phyloP scores from a whole-genome alignment of 306 rosid species.

The Nissolia schottii region DNA sequence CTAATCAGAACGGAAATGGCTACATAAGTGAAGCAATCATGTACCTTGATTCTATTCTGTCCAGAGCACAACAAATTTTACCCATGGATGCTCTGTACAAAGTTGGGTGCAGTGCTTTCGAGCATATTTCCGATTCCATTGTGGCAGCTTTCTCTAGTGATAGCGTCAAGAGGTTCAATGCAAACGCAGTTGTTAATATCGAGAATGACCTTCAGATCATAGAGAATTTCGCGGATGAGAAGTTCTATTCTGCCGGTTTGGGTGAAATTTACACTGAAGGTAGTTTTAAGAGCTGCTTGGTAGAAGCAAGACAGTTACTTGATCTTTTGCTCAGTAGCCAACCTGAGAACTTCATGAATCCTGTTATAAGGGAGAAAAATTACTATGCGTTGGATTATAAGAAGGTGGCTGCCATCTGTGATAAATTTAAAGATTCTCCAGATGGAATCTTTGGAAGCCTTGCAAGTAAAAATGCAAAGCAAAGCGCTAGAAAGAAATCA shows the following conservation, averaged over 20 bases:
- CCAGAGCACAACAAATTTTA: conserved; percentile 73
- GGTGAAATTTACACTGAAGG: conserved; percentile 64
- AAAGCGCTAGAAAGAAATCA: conserved; percentile 74
- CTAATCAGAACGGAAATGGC: conserved; percentile 53
- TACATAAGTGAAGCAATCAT: conserved; percentile 66
- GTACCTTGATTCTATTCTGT: conserved; percentile 74
- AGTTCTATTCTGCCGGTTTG: conserved; percentile 65
- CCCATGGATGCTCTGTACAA: conserved; percentile 75
- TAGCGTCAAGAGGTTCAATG: conserved; percentile 78
- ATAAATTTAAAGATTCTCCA: conserved; percentile 75
- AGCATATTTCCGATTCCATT: conserved; percentile 64
- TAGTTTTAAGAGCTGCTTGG: conserved; percentile 57
- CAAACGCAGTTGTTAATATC: conserved; percentile 54
- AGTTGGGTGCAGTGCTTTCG: conserved; percentile 82
- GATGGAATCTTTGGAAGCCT: conserved; percentile 93
- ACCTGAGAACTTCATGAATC: conserved; percentile 93
- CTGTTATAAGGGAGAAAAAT: conserved; percentile 71
- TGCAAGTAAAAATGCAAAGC: conserved; percentile 62
- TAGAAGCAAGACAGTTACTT: conserved; percentile 74
- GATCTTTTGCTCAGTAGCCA: conserved; percentile 80
- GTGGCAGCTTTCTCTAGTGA: conserved; percentile 69
- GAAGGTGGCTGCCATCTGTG: conserved; percentile 76
- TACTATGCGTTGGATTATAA: conserved; percentile 75
- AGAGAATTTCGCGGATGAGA: conserved; percentile 84
- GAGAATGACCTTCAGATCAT: conserved; percentile 55